phyloP scores from a whole-genome alignment of 768 basidiomycete genomes.

The Ramaria sp. region DNA sequence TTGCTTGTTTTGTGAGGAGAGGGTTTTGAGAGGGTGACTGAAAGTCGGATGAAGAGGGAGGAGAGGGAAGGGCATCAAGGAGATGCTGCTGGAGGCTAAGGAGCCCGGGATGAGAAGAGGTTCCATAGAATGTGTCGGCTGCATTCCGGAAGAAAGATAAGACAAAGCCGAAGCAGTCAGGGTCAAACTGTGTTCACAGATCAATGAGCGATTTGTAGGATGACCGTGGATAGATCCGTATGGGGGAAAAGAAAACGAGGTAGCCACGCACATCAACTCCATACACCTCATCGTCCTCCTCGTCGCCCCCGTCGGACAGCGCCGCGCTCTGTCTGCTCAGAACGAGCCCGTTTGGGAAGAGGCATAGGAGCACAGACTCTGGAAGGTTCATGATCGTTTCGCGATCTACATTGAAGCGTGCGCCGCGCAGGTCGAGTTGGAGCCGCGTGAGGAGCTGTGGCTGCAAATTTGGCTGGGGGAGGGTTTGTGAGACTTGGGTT shows the following conservation, averaged over 20 bases:
- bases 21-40: slow-evolving; percentile 76
- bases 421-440: slow-evolving; percentile 84
- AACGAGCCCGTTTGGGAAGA: slow-evolving; percentile 96
- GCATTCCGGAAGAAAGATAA: slow-evolving; percentile 85
- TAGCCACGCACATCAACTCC: slow-evolving; percentile 77
- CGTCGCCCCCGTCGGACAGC: slow-evolving; percentile 63
- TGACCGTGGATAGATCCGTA: neutral
- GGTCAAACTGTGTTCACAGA: slow-evolving; percentile 66
- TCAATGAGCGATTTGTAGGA: neutral
- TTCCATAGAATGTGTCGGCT: slow-evolving; percentile 88
- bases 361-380: slow-evolving; percentile 89
- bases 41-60: slow-evolving; percentile 34
- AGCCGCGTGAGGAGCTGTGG: slow-evolving; percentile 83
- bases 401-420: slow-evolving; percentile 87
- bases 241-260: too few relatives aligned
- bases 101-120: slow-evolving; percentile 56
- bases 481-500: slow-evolving; percentile 40
- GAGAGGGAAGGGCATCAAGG: slow-evolving; percentile 41
- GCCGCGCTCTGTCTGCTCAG: slow-evolving; percentile 78
- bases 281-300: slow-evolving; percentile 88
- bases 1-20: slow-evolving; percentile 89
- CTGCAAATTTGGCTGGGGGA: slow-evolving; percentile 62
- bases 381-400: slow-evolving; percentile 98
- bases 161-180: slow-evolving; percentile 91
- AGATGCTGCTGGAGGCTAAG: slow-evolving; percentile 73